Evolutionary conservation across 2,329 filamentous ascomycete genomes (phyloP).

Genomic region (Leptographium lundbergii): DNA sequence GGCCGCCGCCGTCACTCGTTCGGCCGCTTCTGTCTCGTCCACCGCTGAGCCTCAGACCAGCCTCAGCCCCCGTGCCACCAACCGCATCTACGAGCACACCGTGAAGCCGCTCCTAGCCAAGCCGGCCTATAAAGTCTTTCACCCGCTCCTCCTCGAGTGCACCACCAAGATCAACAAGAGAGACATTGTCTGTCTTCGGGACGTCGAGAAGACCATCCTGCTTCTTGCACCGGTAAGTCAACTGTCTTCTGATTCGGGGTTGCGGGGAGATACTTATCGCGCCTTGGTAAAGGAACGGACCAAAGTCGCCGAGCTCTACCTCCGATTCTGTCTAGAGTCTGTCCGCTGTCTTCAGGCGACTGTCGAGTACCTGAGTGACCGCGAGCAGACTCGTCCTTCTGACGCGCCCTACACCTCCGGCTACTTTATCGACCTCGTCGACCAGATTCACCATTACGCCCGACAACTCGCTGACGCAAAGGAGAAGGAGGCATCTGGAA

Average conservation of each 20-base stretch:
- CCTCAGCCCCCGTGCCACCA: constrained; percentile 57
- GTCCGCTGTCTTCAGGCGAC: constrained; percentile 84
- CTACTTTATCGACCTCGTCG: constrained; percentile 92
- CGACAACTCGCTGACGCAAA: constrained; percentile 67
- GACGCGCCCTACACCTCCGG: constrained; percentile 90
- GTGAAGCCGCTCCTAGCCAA: constrained; percentile 67
- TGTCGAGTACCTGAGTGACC: constrained; percentile 72
- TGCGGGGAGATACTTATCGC: constrained; percentile 56
- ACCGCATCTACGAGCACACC: constrained; percentile 68
- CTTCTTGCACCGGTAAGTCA: constrained; percentile 86
- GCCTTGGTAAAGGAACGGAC: constrained; percentile 67
- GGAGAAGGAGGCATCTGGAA: constrained; percentile 40
- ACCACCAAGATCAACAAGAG: constrained; percentile 70
- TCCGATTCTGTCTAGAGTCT: constrained; percentile 80
- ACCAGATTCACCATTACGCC: constrained; percentile 85
- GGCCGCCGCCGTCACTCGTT: constrained; percentile 49
- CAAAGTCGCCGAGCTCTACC: constrained; percentile 58
- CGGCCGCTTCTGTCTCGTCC: constrained; percentile 35
- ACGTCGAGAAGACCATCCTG: constrained; percentile 86
- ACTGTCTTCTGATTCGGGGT: constrained; percentile 34
- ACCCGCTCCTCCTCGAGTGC: constrained; percentile 64
- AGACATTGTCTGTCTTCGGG: constrained; percentile 80
- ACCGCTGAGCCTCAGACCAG: constrained; percentile 38
- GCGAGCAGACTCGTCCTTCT: constrained; percentile 70
- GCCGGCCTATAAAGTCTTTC: constrained; percentile 63